phyloP scores from a whole-genome alignment of 495 filamentous ascomycete genomes.

The Mycothermus thermophilus region DNA sequence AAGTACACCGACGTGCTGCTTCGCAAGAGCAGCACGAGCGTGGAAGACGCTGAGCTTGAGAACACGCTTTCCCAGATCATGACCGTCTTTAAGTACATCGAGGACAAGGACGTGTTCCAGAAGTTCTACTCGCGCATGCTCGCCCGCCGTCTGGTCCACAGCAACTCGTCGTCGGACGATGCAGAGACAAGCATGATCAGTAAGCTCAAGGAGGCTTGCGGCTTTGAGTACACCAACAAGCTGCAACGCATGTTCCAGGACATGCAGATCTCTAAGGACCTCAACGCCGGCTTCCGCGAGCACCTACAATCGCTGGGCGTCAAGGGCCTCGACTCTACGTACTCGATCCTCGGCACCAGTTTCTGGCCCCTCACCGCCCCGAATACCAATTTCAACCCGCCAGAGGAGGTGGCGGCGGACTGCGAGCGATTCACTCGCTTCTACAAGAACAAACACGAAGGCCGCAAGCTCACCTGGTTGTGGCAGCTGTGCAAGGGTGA shows the following conservation, averaged over 20 bases:
- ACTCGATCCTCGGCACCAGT: constrained; percentile 84
- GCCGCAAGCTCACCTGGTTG: constrained; percentile 91
- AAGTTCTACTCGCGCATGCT: constrained; percentile 98
- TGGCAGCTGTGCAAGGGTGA: constrained; percentile 99
- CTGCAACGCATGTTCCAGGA: constrained; percentile 99
- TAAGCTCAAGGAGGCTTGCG: constrained; percentile 97
- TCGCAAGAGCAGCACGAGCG: constrained; percentile 79
- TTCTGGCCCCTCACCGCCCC: constrained; percentile 93
- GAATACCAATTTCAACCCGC: constrained; percentile 71
- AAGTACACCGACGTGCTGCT: constrained; percentile 92
- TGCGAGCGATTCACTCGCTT: constrained; percentile 80
- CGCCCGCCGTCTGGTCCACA: constrained; percentile 86
- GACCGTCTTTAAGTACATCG: constrained; percentile 99
- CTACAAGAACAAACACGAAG: constrained; percentile 91
- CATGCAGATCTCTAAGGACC: constrained; percentile 95
- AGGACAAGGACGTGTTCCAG: constrained; percentile 99
- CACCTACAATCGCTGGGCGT: constrained; percentile 36
- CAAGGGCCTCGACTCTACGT: constrained; percentile 52
- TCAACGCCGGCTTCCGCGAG: constrained; percentile 70
- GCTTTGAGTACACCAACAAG: constrained; percentile 98
- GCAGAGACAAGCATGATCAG: constrained; percentile 98
- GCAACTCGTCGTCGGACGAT: constrained; percentile 88
- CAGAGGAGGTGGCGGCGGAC: constrained; percentile 69
- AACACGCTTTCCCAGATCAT: constrained; percentile 87
- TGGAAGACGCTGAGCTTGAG: constrained; percentile 88